Base-by-base conservation (phyloP, 2,329 filamentous ascomycete species). In the Penicillium vulpinum region DNA sequence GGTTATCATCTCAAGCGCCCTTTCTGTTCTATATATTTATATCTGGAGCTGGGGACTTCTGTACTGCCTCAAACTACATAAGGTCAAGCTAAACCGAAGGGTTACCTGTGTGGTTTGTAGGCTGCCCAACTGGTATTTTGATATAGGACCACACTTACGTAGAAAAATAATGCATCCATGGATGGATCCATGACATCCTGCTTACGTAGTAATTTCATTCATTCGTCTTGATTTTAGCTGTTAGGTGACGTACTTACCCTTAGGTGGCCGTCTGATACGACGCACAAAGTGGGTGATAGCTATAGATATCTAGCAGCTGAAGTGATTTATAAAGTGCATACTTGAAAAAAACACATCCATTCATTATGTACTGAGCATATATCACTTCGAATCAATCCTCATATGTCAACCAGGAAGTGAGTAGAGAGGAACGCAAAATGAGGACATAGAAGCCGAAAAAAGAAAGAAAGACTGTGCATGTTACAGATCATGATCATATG, bases 391-490 rank as follows among this genome's bases (percentile, higher is more conserved):
- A 28, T 56, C 24, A 54, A 52, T 22, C 31, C 48, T 50, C n/a
- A 15, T 45, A 50, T 38, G 49, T 41, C 41, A 54, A 54, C 43
- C 49, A 44, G 52, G 31, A 49, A 54, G 35, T 24, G 22, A 57
- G 10, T 21, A 36, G 26, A 35, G 33, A 57, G 35, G 28, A 58
- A 54, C 31, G 11, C 35, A 48, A 61, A 51, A 48, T 28, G 38
- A 43, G 24, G 10, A 46, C 13, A 39, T 43, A 54, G 62, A 62
- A 35, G 46, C 54, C 36, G 43, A 48, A 60, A 54, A 56, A 60
- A 54, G 46, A 58, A 57, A 62, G 63, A 52, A 56, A 60, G 51
- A 68, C 58, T 62, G 68, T 62, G 69, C 60, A 62, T 62, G 44
- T 61, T 58, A 54, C 54, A 57, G 43, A 54, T 67, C 64, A 62